Evolutionary conservation across 2,329 filamentous ascomycete species (phyloP).

Genomic region (Aspergillus fijiensis): DNA sequence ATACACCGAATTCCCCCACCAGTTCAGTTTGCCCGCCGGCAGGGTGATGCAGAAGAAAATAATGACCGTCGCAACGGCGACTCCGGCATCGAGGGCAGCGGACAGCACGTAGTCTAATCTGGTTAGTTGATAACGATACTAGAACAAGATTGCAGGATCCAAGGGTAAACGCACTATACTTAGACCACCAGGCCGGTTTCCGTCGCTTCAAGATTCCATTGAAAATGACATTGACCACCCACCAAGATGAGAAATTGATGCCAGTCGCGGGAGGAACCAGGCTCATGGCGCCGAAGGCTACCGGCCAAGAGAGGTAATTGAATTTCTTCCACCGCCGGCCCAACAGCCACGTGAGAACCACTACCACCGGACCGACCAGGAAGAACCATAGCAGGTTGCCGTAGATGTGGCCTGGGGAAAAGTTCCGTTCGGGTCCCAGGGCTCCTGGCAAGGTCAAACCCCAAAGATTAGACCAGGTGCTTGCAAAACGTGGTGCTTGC

Average conservation of each 20-base stretch:
- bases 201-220: constrained; percentile 46
- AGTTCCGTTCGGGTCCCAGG: constrained; percentile 68
- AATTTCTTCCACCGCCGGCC: constrained; percentile 60
- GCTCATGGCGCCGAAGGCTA: constrained; percentile 66
- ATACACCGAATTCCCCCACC: constrained; percentile 47
- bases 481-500: neutral
- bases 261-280: constrained; percentile 67
- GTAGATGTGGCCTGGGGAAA: constrained; percentile 63
- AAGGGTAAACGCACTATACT: constrained; percentile 39
- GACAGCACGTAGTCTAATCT: constrained; percentile 43
- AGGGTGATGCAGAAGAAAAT: constrained; percentile 49
- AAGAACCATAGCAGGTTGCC: constrained; percentile 68
- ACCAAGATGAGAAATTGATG: constrained; percentile 70
- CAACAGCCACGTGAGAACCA: constrained; percentile 59
- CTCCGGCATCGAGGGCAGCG: constrained; percentile 45
- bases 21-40: constrained; percentile 38
- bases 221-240: constrained; percentile 49
- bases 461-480: neutral
- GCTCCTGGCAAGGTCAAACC: constrained; percentile 39
- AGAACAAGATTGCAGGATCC: neutral
- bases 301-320: constrained; percentile 66
- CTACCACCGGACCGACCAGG: constrained; percentile 63
- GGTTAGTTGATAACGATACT: constrained; percentile 9
- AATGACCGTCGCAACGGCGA: constrained; percentile 44
- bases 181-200: constrained; percentile 50